Evolutionary conservation across 2,329 filamentous ascomycete genomes (phyloP).

Genomic region (Aspergillus aculeatinus): DNA sequence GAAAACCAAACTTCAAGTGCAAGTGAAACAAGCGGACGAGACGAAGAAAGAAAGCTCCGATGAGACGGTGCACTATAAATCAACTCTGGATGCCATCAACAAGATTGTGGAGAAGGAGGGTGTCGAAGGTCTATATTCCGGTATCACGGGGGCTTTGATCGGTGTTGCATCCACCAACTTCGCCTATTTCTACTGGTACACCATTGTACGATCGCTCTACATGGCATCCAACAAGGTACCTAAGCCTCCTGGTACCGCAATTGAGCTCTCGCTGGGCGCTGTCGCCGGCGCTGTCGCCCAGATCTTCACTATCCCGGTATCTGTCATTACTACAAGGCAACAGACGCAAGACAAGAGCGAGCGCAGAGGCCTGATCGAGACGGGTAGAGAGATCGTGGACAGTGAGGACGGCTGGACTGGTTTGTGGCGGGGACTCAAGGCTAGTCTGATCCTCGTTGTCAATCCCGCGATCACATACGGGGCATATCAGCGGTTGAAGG

Average conservation of each 20-base stretch:
- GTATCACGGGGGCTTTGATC: slow-evolving; percentile 80
- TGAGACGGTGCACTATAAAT: slow-evolving; percentile 72
- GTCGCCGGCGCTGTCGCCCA: slow-evolving; percentile 87
- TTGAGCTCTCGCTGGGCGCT: slow-evolving; percentile 82
- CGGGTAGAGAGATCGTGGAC: slow-evolving; percentile 82
- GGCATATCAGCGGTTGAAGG: slow-evolving; percentile 85
- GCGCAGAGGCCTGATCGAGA: slow-evolving; percentile 81
- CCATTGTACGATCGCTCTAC: slow-evolving; percentile 79
- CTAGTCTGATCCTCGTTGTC: slow-evolving; percentile 89
- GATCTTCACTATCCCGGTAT: slow-evolving; percentile 92
- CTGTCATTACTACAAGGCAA: slow-evolving; percentile 92
- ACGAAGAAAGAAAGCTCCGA: slow-evolving; percentile 46
- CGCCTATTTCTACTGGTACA: slow-evolving; percentile 99
- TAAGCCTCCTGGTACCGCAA: slow-evolving; percentile 70
- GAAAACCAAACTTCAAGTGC: slow-evolving; percentile 94
- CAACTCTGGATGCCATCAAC: slow-evolving; percentile 81
- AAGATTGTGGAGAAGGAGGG: slow-evolving; percentile 84
- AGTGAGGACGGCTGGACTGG: slow-evolving; percentile 87
- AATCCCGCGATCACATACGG: slow-evolving; percentile 98
- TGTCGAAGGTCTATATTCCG: slow-evolving; percentile 77
- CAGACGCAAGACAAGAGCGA: slow-evolving; percentile 86
- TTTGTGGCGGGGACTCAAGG: slow-evolving; percentile 93
- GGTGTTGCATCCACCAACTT: slow-evolving; percentile 98
- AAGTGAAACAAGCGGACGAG: slow-evolving; percentile 66
- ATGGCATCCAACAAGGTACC: slow-evolving; percentile 57